Base-by-base conservation (phyloP, 2,329 filamentous ascomycete genomes). In the Colletotrichum spinosum region DNA sequence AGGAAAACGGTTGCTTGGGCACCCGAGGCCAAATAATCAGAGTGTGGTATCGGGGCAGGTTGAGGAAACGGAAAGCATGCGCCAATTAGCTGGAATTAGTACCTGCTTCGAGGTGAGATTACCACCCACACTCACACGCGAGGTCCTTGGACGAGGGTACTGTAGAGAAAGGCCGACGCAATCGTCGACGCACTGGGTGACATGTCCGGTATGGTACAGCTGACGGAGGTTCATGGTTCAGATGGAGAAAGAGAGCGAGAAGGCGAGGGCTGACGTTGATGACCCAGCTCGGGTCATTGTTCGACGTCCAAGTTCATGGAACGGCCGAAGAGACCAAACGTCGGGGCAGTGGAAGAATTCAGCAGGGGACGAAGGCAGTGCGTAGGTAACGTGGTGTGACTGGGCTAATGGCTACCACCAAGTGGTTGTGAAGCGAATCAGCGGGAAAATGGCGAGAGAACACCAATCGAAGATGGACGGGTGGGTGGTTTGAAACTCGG, bases 81-180 rank as follows among this genome's bases (percentile, higher is more conserved):
- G 63, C 63, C 63, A 66, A 66, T 62, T 61, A 57, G 63, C 58
- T 57, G 58, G 39, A 46, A 53, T 49, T 50, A 66, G 63, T 60
- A 66, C 63, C 63, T 66, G 63, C 58, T 66, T 66, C 37, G 17
- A 13, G 41, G 39, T 66, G 58, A 65, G 62, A 66, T 62, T 62
- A 49, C 58, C 63, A 66, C 63, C 64, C 64, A 67, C 64, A 54
- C 64, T 37, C 46, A 52, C 46, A 41, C 46, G 25, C 25, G 25
- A 25, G 25, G 25, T 8, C 17, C 11, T 15, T 35, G 12, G 12
- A 41, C 10, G 33, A 9, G 34, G 17, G 37, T 25, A 55, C 41
- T 25, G 33, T n/a, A 55, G 42, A 55, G 50, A 65, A 48, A 64
- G 25, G 49, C 53, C 17, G 37, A 50, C 59, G 44, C 17, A 57